phyloP scores from a whole-genome alignment of 176 grass and related monocot species.

The Aegilops umbellulata region DNA sequence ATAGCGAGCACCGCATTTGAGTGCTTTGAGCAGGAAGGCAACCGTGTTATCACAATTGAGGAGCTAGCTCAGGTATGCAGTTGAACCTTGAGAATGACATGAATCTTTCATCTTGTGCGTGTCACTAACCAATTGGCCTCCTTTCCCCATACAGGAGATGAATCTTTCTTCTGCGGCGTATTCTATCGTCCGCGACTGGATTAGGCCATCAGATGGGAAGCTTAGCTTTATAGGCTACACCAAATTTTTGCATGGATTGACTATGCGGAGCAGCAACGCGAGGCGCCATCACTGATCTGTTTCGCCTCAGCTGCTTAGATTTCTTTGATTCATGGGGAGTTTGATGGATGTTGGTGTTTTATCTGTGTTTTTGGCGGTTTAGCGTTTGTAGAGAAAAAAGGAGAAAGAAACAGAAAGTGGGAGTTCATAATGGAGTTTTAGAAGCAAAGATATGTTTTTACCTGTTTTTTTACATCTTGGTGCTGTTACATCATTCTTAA shows the following conservation, averaged over 20 bases:
- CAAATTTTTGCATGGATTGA: constrained; percentile 99
- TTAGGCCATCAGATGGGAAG: constrained; percentile 73
- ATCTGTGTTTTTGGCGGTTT: constrained; percentile 32
- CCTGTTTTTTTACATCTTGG: not conserved
- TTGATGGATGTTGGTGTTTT: constrained; percentile 7
- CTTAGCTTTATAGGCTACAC: constrained; percentile 93
- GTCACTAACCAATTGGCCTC: not conserved
- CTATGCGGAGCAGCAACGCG: constrained; percentile 60
- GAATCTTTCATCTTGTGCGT: not conserved
- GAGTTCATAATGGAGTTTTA: constrained; percentile 47
- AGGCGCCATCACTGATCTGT: constrained; percentile 56
- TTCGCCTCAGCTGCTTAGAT: constrained; percentile 35
- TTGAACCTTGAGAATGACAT: not conserved
- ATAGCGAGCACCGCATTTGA: constrained; percentile 79
- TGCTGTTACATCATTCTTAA: constrained; percentile 28
- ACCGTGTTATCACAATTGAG: constrained; percentile 78
- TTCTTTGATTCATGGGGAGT: constrained; percentile 52
- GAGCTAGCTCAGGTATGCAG: constrained; percentile 73
- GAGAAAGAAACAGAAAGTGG: constrained; percentile 42
- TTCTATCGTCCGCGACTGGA: constrained; percentile 86
- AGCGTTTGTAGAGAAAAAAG: constrained; percentile 43
- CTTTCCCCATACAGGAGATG: constrained; percentile 64
- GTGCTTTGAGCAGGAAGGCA: constrained; percentile 90
- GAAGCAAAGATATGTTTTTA: constrained; percentile 33
- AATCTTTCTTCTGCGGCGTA: constrained; percentile 78